Evolutionary conservation across 352 stramenopile genomes (phyloP), one percentile per base, ranked within the genome.

Genomic region (Globisporangium parvum): DNA sequence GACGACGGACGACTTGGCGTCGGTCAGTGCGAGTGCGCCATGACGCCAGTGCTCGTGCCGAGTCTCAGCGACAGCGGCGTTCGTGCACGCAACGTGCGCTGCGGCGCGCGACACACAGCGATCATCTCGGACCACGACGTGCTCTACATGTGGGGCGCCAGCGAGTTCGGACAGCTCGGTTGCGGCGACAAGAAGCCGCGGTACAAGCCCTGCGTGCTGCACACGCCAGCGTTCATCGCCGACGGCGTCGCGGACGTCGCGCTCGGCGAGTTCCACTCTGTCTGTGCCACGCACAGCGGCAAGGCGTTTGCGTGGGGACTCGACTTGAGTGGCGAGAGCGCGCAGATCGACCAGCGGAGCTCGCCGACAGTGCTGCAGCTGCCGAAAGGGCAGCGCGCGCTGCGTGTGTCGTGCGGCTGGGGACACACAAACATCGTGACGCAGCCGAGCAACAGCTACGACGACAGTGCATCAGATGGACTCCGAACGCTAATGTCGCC

Each of bases 131-230:
- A 88, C 49, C 60, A 51, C 11, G 77, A 89, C 47, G 53, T 85
- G 46, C 51, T 93, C n/a, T 90, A 88, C 57, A 64, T 86, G 21
- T 91, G 83, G 80, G 83, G 83, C 9, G 80, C 78, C 0, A 93
- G 91, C 51, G 78, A 93, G 47, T 91, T 91, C 47, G 83, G 78
- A 6, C 83, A 93, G 57, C 68, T 91, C 24, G 83, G 83, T 14
- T 73, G 73, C 23, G 80, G 75, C 17, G 79, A 88, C 59, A 75
- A 74, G 35, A 67, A 64, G n/a, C 31, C 63, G 0, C 73, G 80
- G 0, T 53, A 55, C 45, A 65, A 64, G 21, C 82, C 80, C 0
- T 73, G 67, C n/a, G 60, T 89, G 14, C 47, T 91, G 9, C 49
- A 52, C 0, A 72, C 69, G n/a, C 56, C 69, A 23, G 37, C 60